Evolutionary conservation across 305 asterid genomes (phyloP).

Genomic region (Ruellia speciosa): DNA sequence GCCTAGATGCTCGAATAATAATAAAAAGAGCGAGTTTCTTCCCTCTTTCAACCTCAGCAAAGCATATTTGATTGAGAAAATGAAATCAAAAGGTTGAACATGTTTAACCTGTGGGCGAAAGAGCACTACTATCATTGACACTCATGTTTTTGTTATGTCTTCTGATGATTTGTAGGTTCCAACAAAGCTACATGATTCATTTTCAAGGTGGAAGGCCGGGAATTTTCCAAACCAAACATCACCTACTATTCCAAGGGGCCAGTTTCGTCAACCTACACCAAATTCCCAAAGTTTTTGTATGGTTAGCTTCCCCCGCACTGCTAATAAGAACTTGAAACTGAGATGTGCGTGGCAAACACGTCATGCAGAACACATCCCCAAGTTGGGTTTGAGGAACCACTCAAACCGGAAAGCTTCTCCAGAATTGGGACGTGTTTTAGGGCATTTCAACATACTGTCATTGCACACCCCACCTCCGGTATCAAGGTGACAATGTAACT

Average conservation of each 20-base stretch:
- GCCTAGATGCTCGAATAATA: too few relatives aligned
- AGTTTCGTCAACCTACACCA: conserved; percentile 13
- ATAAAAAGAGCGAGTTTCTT: too few relatives aligned
- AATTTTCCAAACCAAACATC: conserved; percentile 25
- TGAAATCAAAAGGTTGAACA: too few relatives aligned
- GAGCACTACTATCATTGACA: too few relatives aligned
- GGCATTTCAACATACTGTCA: conserved; percentile 52
- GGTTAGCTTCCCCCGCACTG: conserved; percentile 34
- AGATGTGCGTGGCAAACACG: conserved; percentile 30
- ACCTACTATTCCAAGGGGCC: conserved; percentile 9
- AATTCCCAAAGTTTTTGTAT: conserved; percentile 21
- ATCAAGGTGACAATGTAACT: conserved; percentile 11
- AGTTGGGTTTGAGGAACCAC: conserved; percentile 22
- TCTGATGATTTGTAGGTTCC: conserved; percentile 62
- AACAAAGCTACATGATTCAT: conserved; percentile 37
- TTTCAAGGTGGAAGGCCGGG: conserved; percentile 40
- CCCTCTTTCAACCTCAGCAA: too few relatives aligned
- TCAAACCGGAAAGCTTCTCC: conserved; percentile 29
- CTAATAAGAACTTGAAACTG: conserved; percentile 34
- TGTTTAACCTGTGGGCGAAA: too few relatives aligned
- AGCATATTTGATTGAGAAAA: too few relatives aligned
- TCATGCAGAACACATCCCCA: conserved; percentile 23
- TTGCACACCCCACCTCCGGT: conserved; percentile 41
- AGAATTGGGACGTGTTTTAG: conserved; percentile 23
- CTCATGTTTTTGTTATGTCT: conserved; percentile 30